A percentile compares a stretch with the other conserved stretches of the same genome.
These are phyloP conservation scores for Acanthochlamys bracteata DNA, from an alignment of 106 monocot genomes.

Conservation along the genomic window DNA sequence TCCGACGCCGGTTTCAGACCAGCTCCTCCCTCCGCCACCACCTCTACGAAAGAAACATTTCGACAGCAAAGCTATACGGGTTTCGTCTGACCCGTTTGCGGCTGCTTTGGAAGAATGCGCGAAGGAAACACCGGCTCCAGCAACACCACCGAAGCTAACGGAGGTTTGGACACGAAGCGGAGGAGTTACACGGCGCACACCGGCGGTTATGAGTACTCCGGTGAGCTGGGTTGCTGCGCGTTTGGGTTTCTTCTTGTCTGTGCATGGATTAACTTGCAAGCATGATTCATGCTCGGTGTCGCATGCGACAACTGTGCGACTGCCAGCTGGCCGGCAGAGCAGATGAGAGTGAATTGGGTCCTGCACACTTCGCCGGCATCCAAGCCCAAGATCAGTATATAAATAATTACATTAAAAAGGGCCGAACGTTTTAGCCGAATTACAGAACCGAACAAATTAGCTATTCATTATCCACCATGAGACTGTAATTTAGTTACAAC, in stretches of 20 bases:
- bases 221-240: not conserved
- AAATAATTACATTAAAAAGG: too few relatives aligned
- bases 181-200: not conserved
- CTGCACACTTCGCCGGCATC: too few relatives aligned
- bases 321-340: constrained; percentile 2
- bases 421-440: too few relatives aligned
- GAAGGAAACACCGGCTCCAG: not conserved
- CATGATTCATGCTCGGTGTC: constrained; percentile 6
- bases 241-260: not conserved
- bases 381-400: too few relatives aligned
- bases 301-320: constrained; percentile 1
- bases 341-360: too few relatives aligned
- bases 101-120: constrained; percentile 8
- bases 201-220: not conserved
- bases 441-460: too few relatives aligned
- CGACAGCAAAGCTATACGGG: not conserved
- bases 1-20: not conserved
- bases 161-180: not conserved
- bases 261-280: constrained; percentile 16
- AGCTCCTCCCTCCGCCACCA: constrained; percentile 13
- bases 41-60: constrained; percentile 6
- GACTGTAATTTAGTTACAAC: too few relatives aligned
- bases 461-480: too few relatives aligned
- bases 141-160: not conserved
- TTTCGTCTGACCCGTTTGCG: constrained; percentile 3